Base-by-base conservation (phyloP, 495 filamentous ascomycete species). In the Trichocladium uniseriatum region DNA sequence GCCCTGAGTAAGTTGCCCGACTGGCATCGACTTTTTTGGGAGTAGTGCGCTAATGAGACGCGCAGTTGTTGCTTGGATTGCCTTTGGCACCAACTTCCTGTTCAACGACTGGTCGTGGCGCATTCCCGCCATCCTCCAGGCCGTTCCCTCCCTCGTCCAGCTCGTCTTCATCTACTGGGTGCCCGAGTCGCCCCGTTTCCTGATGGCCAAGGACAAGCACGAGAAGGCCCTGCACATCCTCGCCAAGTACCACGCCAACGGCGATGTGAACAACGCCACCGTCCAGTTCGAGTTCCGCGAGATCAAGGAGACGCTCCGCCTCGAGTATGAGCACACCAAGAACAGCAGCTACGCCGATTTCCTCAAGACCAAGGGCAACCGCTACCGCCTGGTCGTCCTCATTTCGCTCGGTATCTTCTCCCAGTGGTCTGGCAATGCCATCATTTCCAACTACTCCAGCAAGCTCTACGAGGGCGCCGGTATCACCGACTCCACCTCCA, bases 361-460 rank as follows among this genome's bases (percentile, higher is more conserved):
- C 68, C 67, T 86, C 70, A 66, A 65, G 39, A 84, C 82, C 48
- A 77, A 75, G 61, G 83, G 84, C 49, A 89, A 87, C 68, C 75
- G 80, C 7, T 80, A 80, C 57, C 75, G 82, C 21, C 57, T 85
- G 5, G 45, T 63, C 34, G 63, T 86, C 21, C 72, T 81, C 28
- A 62, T 81, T 32, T 74, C 74, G 18, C 67, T 82, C 27, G 80
- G 80, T 55, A 56, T 81, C 57, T 78, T 82, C 66, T 79, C 79
- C 8, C 83, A 87, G 69, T 85, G 78, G 71, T 79, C 77, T 43
- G 83, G 83, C 43, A 85, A 86, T 55, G 76, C 75, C 47, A 73
- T 82, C 34, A 76, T 83, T 57, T 79, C 75, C 40, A 84, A 85
- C 69, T 86, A 82, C 58, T 66, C 79, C 38, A 69, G 64, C 36